Evolutionary conservation across 164 flowering plant genomes (phyloP), one percentile per base, ranked within the genome.

Genomic region (Sedum album): DNA sequence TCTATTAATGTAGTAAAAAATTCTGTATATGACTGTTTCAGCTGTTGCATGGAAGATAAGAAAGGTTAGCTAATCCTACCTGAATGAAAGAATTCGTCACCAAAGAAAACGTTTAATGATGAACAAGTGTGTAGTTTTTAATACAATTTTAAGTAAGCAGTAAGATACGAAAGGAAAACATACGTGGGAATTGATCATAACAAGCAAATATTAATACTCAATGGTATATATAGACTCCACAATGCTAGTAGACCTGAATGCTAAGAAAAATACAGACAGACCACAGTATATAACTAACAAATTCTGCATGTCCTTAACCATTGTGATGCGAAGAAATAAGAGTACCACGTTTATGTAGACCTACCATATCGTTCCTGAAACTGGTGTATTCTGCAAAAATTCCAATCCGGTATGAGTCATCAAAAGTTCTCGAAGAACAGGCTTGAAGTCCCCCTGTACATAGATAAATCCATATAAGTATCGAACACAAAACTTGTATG

Each of bases 11-110:
- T 90, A 83, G 82, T 87, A 94, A 76, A 84, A 94, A 74, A 91
- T 91, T 82, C 97, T 81, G 84, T 94, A 86, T 83, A 90, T 86
- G 61, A 93, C 98, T 78, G 98, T 93, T 79, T 93, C 98, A 75
- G 98, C 98, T 93, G 96, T 65, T 30, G 66, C 71, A 79, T 68
- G 36, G 66, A 61, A 79, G 77, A 2, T 65, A 28, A 79, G 62
- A 6, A 42, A 28, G 11, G 25, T 71, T 73, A 35, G 78, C 68
- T 44, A 44, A 44, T 64, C 72, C 55, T 42, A 42, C 46, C 46
- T 42, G 11, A 77, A 1, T 63, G 38, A 77, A 63, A 8, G 35
- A 20, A 18, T 69, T 44, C 9, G 11, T 66, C n/a, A 5, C 44
- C 57, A n/a, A n/a, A 13, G 31, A 44, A 42, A 26, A 39, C 44